Evolutionary conservation across 2,329 filamentous ascomycete genomes (phyloP).

Genomic region (Arthrobotrys entomopaga): DNA sequence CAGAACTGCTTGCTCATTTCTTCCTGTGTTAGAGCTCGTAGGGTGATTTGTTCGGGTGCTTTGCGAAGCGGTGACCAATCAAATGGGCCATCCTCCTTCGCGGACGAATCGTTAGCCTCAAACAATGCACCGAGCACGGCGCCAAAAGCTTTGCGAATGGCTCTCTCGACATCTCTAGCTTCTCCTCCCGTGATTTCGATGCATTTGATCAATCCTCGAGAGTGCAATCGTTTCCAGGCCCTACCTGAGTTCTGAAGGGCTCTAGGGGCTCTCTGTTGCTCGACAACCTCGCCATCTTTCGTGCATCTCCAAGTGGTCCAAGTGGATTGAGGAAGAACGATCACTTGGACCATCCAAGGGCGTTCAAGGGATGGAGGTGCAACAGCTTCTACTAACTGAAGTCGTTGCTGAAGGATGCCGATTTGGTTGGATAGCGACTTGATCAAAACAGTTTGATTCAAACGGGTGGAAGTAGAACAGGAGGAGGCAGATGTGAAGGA

Average conservation of each 20-base stretch:
- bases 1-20: slow-evolving; percentile 53
- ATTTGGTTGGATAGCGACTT: slow-evolving; percentile 47
- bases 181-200: slow-evolving; percentile 50
- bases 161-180: slow-evolving; percentile 45
- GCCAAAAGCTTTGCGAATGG: slow-evolving; percentile 46
- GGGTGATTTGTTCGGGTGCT: slow-evolving; percentile 40
- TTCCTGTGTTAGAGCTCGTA: slow-evolving; percentile 29
- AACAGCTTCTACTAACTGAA: slow-evolving; percentile 54
- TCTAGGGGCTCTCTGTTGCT: slow-evolving; percentile 34
- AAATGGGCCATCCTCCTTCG: slow-evolving; percentile 28
- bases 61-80: slow-evolving; percentile 53
- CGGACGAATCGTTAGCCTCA: slow-evolving; percentile 33
- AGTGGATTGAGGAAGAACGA: slow-evolving; percentile 56
- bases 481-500: slow-evolving; percentile 48
- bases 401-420: slow-evolving; percentile 52
- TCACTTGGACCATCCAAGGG: slow-evolving; percentile 56
- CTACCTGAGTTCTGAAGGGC: slow-evolving; percentile 26
- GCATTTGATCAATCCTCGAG: slow-evolving; percentile 48
- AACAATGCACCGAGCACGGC: slow-evolving; percentile 20
- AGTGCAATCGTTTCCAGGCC: slow-evolving; percentile 47
- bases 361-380: slow-evolving; percentile 51
- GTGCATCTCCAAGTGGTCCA: slow-evolving; percentile 44
- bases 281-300: slow-evolving; percentile 38
- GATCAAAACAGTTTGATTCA: slow-evolving; percentile 43
- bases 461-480: slow-evolving; percentile 26